Evolutionary conservation across 1,284 basidiomycete species (phyloP).

Genomic region (Austroboletus niveus): DNA sequence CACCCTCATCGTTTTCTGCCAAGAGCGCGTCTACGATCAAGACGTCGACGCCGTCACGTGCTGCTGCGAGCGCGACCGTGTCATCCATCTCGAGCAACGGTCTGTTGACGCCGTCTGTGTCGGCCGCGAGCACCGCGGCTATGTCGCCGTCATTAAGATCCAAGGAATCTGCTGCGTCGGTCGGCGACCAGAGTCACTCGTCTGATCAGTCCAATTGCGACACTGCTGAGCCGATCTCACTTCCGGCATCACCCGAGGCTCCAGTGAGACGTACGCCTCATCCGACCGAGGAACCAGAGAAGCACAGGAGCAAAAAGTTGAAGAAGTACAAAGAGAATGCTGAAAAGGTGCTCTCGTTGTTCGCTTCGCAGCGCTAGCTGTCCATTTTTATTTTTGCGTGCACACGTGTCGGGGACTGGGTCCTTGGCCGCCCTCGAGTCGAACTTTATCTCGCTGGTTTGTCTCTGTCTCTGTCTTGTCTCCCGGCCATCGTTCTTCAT

Average conservation of each 20-base stretch:
- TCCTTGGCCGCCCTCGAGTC: conserved; percentile 15
- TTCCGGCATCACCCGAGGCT: conserved; percentile 33
- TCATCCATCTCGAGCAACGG: conserved; percentile 49
- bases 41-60: conserved; percentile 44
- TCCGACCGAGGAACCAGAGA: conserved; percentile 45
- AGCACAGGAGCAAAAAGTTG: conserved; percentile 65
- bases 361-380: conserved; percentile 52
- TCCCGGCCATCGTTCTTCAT: conserved; percentile 6
- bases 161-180: conserved; percentile 71
- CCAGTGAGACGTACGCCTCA: conserved; percentile 26
- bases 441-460: neutral
- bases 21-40: conserved; percentile 39
- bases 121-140: conserved; percentile 41
- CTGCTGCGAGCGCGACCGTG: conserved; percentile 46
- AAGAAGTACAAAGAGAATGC: conserved; percentile 82
- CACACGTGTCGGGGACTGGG: conserved; percentile 22
- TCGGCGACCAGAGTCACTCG: conserved; percentile 62
- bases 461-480: neutral
- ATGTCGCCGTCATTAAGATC: conserved; percentile 70
- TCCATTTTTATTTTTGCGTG: neutral
- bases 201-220: conserved; percentile 71
- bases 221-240: conserved; percentile 23
- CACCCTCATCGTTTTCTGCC: conserved; percentile 55
- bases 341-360: conserved; percentile 77
- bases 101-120: conserved; percentile 58